Percentiles rank a stretch among this genome's conserved stretches.
Evolutionary conservation across 106 monocot genomes (phyloP).

Genomic region (Allium cepa): DNA sequence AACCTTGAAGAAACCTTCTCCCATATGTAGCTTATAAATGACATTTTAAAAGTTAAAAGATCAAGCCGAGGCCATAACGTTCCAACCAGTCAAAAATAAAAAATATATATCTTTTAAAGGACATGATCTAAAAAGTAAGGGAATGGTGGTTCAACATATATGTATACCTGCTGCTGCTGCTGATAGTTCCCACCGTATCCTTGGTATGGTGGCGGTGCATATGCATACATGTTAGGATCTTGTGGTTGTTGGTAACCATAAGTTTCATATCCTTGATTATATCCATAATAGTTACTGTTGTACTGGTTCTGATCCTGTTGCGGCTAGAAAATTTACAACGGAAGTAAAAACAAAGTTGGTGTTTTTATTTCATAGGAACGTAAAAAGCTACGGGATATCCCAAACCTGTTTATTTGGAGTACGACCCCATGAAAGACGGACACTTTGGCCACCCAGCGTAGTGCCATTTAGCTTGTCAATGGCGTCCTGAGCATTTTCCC

Average conservation of each 20-base stretch:
- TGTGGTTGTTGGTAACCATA: conserved; percentile 26
- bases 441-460: conserved; percentile 18
- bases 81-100: too few relatives aligned
- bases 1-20: too few relatives aligned
- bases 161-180: conserved; percentile 21
- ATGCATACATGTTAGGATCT: conserved; percentile 36
- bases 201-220: conserved; percentile 14
- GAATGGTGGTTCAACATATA: not conserved
- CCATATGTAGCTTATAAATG: too few relatives aligned
- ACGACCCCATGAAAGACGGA: conserved; percentile 35
- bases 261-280: conserved; percentile 22
- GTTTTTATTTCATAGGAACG: not conserved
- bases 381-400: not conserved
- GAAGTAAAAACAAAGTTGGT: not conserved
- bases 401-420: conserved; percentile 24
- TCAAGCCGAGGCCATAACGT: too few relatives aligned
- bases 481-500: conserved; percentile 16
- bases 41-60: too few relatives aligned
- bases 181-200: conserved; percentile 25
- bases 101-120: too few relatives aligned
- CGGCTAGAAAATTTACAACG: conserved; percentile 2
- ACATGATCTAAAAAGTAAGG: too few relatives aligned
- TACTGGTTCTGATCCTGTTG: conserved; percentile 21
- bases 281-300: conserved; percentile 30
- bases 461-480: conserved; percentile 18